Base-by-base conservation (phyloP, 2,329 filamentous ascomycete genomes). In the Didymella glomerata region DNA sequence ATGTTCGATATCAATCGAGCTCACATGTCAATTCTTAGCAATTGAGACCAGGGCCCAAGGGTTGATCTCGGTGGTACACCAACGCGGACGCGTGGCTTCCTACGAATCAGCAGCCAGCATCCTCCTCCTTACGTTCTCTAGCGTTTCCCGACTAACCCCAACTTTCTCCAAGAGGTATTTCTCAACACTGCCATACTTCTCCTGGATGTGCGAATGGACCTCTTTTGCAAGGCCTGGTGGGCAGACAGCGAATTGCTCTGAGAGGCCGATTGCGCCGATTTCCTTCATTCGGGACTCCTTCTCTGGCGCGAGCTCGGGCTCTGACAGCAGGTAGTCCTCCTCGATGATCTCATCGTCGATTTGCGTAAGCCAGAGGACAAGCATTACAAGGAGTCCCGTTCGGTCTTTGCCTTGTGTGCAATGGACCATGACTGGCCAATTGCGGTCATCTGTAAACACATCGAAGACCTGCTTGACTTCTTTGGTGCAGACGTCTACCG, bases 351-450 rank as follows among this genome's bases (percentile, higher is more conserved):
- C 73, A 1, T 81, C 57, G 0, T 87, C 85, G 1, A 90, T 73
- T 27, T 72, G 78, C 3, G 90, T 80, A 11, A 90, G 78, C 68
- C 94, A 81, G 20, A 96, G 78, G 0, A 90, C 76, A 4, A 96
- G 79, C 40, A 90, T 80, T 5, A 92, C 81, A 11, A 91, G 81
- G 13, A 96, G 79, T 0, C 93, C 93, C 1, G 87, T 93, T 2
- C 93, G 85, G 71, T 96, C 93, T 74, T 96, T 97, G 57, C 93
- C 93, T 70, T 96, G 92, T 0, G 92, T 95, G 76, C 93, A 97
- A 76, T 96, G 92, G 2, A 95, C 79, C 8, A 96, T 73, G 1
- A 88, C 76, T 0, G 92, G 92, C 63, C 88, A 86, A 16, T 81
- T 82, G 0, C 75, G 66, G 2, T 80, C 73, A 1, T 82, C 73